Evolutionary conservation across 2,329 filamentous ascomycete species (phyloP).

Genomic region (Acarospora socialis): DNA sequence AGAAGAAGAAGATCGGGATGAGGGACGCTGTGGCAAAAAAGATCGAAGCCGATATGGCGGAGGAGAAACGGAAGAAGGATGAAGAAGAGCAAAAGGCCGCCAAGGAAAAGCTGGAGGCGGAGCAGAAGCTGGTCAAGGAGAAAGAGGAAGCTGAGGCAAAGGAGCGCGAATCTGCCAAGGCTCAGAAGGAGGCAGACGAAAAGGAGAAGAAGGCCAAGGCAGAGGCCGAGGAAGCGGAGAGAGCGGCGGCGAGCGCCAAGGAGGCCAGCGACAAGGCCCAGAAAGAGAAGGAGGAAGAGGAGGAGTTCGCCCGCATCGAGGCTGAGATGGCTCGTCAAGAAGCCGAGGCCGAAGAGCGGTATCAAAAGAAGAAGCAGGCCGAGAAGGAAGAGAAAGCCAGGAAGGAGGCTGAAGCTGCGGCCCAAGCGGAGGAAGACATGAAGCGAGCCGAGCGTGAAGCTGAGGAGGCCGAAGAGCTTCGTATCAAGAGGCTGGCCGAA

Average conservation of each 20-base stretch:
- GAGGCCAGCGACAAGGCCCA: conserved; percentile 12
- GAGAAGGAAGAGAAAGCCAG: conserved; percentile 44
- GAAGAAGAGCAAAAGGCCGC: conserved; percentile 29
- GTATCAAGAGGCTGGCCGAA: conserved; percentile 27
- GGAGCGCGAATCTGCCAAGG: conserved; percentile 13
- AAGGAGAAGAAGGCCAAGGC: conserved; percentile 20
- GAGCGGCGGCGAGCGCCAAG: conserved; percentile 13
- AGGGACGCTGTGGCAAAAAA: conserved; percentile 37
- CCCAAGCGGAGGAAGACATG: conserved; percentile 28
- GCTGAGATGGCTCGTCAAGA: conserved; percentile 24
- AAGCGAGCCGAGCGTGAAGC: conserved; percentile 34
- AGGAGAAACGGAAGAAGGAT: conserved; percentile 34
- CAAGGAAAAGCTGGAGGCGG: conserved; percentile 26
- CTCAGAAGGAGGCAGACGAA: conserved; percentile 17
- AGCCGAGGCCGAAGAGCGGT: conserved; percentile 29
- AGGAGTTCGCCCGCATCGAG: conserved; percentile 32
- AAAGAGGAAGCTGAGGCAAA: conserved; percentile 17
- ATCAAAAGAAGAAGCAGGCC: conserved; percentile 62
- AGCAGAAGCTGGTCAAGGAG: conserved; percentile 19
- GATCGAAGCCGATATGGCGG: conserved; percentile 44
- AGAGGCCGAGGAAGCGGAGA: conserved; percentile 16
- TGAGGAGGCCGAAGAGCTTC: conserved; percentile 32
- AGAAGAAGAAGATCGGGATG: conserved; percentile 71
- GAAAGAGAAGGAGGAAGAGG: conserved; percentile 18
- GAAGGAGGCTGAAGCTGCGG: conserved; percentile 20